Evolutionary conservation across 2,329 filamentous ascomycete species (phyloP).

Genomic region (Esteya vermicola): DNA sequence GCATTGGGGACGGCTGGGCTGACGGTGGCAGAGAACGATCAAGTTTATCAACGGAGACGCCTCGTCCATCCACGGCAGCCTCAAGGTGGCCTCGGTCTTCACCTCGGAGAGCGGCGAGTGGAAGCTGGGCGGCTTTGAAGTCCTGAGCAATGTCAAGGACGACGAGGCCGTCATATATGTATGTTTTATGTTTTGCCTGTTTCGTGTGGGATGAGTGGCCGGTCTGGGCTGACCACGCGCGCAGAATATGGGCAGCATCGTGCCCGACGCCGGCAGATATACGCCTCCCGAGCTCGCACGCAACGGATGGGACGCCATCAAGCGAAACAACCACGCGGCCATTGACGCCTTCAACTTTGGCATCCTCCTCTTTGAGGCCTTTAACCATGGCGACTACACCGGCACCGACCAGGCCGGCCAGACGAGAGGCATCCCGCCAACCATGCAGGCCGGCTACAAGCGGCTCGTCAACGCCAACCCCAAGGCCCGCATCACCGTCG

Average conservation of each 20-base stretch:
- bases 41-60: constrained; percentile 96
- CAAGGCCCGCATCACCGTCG: constrained; percentile 71
- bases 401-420: constrained; percentile 70
- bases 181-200: constrained; percentile 2
- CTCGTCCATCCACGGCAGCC: constrained; percentile 74
- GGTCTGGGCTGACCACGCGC: neutral
- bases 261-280: constrained; percentile 75
- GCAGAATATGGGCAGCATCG: constrained; percentile 71
- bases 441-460: constrained; percentile 86
- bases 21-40: constrained; percentile 55
- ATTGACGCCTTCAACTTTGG: constrained; percentile 83
- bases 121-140: constrained; percentile 89
- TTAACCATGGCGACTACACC: constrained; percentile 63
- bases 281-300: constrained; percentile 76
- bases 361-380: constrained; percentile 74
- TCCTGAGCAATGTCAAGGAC: constrained; percentile 89
- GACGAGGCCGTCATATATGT: constrained; percentile 88
- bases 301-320: constrained; percentile 83
- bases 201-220: neutral
- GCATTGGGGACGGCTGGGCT: neutral
- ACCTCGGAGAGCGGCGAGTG: constrained; percentile 95
- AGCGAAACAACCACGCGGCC: constrained; percentile 64
- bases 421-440: constrained; percentile 71
- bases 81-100: constrained; percentile 78
- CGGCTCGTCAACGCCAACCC: constrained; percentile 78